Conservation (phyloP, 768 basidiomycete genomes). For the Postia placenta region DNA sequence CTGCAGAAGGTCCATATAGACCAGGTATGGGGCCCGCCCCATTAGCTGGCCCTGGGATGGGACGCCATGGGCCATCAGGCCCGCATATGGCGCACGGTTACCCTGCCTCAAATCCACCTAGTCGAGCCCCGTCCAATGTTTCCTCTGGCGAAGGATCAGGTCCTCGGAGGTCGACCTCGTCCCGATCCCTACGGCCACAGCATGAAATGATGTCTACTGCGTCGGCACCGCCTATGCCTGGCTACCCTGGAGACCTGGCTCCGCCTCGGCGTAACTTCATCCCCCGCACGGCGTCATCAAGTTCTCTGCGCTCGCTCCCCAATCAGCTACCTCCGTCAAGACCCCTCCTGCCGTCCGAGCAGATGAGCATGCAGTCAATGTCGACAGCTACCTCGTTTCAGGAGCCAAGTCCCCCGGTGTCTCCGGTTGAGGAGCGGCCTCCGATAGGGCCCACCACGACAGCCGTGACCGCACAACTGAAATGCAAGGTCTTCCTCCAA, state of each 20-base stretch:
- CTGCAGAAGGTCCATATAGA: not conserved
- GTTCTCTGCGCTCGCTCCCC: slow-evolving; percentile 21
- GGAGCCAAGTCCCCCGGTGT: slow-evolving; percentile 79
- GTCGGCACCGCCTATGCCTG: slow-evolving; percentile 32
- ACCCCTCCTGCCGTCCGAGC: slow-evolving; percentile 58
- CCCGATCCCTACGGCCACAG: slow-evolving; percentile 52
- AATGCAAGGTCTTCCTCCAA: slow-evolving; percentile 96
- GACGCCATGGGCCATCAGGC: not conserved
- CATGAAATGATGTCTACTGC: slow-evolving; percentile 30
- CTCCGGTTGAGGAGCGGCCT: slow-evolving; percentile 57
- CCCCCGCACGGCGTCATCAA: slow-evolving; percentile 22
- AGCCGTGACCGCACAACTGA: slow-evolving; percentile 83
- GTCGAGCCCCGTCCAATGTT: slow-evolving; percentile 20
- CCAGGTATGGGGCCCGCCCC: not conserved
- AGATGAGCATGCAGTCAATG: slow-evolving; percentile 43
- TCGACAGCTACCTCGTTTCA: slow-evolving; percentile 47
- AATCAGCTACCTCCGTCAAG: slow-evolving; percentile 32
- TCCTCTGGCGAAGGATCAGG: not conserved
- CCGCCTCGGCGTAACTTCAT: slow-evolving; percentile 19
- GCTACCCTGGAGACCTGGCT: slow-evolving; percentile 28
- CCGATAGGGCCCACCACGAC: slow-evolving; percentile 67
- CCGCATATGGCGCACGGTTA: slow-evolving; percentile 2
- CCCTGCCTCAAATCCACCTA: slow-evolving; percentile 9
- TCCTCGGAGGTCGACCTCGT: slow-evolving; percentile 49
- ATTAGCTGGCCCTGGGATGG: not conserved